These are phyloP conservation scores for Filobasidium uniguttulatum DNA, from an alignment of 1,284 basidiomycete genomes.

Conservation along the genomic window DNA sequence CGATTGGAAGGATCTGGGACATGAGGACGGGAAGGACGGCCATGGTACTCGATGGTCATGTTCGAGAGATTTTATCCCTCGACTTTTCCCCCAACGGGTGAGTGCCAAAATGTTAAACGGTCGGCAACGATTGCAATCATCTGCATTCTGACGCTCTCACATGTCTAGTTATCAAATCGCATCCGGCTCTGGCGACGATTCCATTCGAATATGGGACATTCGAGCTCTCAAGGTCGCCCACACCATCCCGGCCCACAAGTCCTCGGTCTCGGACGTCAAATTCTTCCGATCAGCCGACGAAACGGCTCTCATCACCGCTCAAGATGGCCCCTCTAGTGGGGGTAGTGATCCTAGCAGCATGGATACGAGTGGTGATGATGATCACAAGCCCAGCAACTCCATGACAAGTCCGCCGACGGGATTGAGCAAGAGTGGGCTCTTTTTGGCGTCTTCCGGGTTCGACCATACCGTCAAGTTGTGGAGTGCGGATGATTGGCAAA, in stretches of 20 bases:
- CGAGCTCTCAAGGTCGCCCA: conserved; percentile 80
- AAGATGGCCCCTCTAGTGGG: conserved; percentile 3
- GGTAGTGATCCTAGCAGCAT: conserved; percentile 20
- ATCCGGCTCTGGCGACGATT: conserved; percentile 92
- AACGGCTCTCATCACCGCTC: conserved; percentile 19
- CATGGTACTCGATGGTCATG: conserved; percentile 96
- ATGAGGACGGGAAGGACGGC: conserved; percentile 84
- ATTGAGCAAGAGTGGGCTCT: conserved; percentile 61
- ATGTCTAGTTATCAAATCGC: conserved; percentile 76
- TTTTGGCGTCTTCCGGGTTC: conserved; percentile 86
- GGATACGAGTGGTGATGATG: conserved; percentile 26
- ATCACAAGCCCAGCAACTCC: conserved; percentile 9
- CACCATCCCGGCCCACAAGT: conserved; percentile 90
- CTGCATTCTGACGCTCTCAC: neutral
- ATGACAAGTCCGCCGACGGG: too few relatives aligned
- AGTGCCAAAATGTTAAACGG: conserved; percentile 23
- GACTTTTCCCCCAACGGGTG: conserved; percentile 93
- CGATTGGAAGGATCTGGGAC: conserved; percentile 96
- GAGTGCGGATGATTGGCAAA: conserved; percentile 97
- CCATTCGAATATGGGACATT: conserved; percentile 97
- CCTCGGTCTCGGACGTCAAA: conserved; percentile 83
- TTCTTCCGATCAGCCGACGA: conserved; percentile 56
- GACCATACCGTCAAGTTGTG: conserved; percentile 91
- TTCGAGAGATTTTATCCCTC: conserved; percentile 80
- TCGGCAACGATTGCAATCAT: neutral